These are phyloP conservation scores for Allium sativum DNA, from an alignment of 106 monocot genomes.

Conservation along the genomic window DNA sequence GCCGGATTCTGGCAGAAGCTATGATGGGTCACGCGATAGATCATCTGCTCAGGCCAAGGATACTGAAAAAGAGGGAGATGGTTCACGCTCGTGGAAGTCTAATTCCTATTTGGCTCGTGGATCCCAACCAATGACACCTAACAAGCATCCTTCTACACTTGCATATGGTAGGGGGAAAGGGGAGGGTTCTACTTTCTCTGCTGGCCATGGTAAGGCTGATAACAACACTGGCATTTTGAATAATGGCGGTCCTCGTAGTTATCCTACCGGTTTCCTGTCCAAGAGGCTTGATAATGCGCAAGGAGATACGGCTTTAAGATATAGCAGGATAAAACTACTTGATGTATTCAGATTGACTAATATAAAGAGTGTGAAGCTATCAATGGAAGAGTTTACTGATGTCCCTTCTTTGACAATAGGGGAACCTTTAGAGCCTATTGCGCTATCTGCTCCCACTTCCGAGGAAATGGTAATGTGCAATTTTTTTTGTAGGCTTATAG, in stretches of 20 bases:
- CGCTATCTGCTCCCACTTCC: slow-evolving; percentile 56
- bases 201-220: slow-evolving; percentile 39
- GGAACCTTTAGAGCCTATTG: slow-evolving; percentile 58
- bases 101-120: slow-evolving; percentile 47
- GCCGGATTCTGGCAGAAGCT: slow-evolving; percentile 43
- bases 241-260: slow-evolving; percentile 16
- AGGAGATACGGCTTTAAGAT: slow-evolving; percentile 42
- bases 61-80: slow-evolving; percentile 60
- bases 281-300: slow-evolving; percentile 38
- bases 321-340: slow-evolving; percentile 82
- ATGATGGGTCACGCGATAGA: slow-evolving; percentile 44
- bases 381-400: slow-evolving; percentile 38
- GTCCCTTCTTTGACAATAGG: slow-evolving; percentile 51
- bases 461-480: slow-evolving; percentile 82
- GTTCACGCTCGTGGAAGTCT: slow-evolving; percentile 67
- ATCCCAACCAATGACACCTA: slow-evolving; percentile 17
- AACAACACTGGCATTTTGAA: slow-evolving; percentile 8
- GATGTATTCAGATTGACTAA: slow-evolving; percentile 78
- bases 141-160: slow-evolving; percentile 33
- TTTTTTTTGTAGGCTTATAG: neutral
- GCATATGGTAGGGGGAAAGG: slow-evolving; percentile 59
- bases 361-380: slow-evolving; percentile 26
- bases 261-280: slow-evolving; percentile 18
- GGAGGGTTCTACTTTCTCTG: slow-evolving; percentile 33
- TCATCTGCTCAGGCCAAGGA: slow-evolving; percentile 45